A percentile compares a stretch with the other conserved stretches of the same genome.
Conservation (phyloP, 495 filamentous ascomycete species). For the Pyrenula aspistea region DNA sequence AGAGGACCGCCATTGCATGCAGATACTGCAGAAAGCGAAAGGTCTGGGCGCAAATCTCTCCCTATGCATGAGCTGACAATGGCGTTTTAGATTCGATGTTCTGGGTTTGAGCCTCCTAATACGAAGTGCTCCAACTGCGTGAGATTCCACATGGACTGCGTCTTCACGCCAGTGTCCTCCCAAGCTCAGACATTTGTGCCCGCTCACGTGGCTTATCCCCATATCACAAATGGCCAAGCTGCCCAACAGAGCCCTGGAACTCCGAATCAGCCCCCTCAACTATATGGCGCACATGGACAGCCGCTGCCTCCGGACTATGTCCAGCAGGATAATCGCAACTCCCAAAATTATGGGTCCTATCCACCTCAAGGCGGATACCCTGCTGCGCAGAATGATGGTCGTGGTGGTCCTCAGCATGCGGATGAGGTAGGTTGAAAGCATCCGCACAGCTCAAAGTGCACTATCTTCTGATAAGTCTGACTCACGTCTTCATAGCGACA, state of each 20-base stretch:
- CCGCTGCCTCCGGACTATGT: constrained; percentile 38
- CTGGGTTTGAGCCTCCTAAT: constrained; percentile 69
- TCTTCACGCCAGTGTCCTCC: constrained; percentile 75
- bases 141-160: constrained; percentile 73
- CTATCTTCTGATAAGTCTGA: constrained; percentile 25
- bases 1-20: constrained; percentile 77
- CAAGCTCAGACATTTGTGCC: constrained; percentile 78
- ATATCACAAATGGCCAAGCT: constrained; percentile 38
- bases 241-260: constrained; percentile 23
- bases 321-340: constrained; percentile 28
- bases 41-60: too few relatives aligned
- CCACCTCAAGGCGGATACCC: constrained; percentile 37
- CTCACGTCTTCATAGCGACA: not conserved
- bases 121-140: constrained; percentile 71
- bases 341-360: constrained; percentile 30
- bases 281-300: constrained; percentile 70
- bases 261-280: constrained; percentile 15
- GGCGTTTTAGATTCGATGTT: constrained; percentile 63
- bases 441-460: too few relatives aligned
- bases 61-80: constrained; percentile 11
- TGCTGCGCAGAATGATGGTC: constrained; percentile 21
- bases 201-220: constrained; percentile 59
- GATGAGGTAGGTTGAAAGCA: constrained; percentile 28
- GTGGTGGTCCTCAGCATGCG: constrained; percentile 11
- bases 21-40: constrained; percentile 73